Evolutionary conservation across 2,329 filamentous ascomycete species (phyloP), one percentile per base, ranked within the genome.

Genomic region (Alternaria brassicicola): DNA sequence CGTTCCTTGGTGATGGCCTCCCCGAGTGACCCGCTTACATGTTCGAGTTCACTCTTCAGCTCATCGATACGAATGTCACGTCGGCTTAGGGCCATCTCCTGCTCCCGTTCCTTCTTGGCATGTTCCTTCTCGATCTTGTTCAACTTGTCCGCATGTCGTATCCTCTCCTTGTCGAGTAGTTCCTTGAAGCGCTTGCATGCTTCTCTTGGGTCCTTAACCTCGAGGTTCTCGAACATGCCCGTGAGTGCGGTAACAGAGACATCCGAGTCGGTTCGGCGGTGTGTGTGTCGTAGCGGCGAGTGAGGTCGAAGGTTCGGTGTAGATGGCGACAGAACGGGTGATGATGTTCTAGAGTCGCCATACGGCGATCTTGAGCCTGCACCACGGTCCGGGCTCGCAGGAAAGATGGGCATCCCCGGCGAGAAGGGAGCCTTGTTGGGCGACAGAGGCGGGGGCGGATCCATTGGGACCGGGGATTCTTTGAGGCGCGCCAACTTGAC

Each of bases 201-300:
- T 65, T 82, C 79, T 47, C 80, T 77, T 53, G 76, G 75, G 67
- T 83, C 81, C 69, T 80, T 79, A 56, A 83, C 78, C 56, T 88
- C 84, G 33, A 92, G 81, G 56, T 82, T 85, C 79, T 92, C 90
- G 77, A 92, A 91, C 76, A 90, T 89, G 70, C 86, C 87, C 62
- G 91, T 89, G 70, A 83, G 77, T 38, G 79, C 79, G 36, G 74
- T 74, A 15, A 78, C 77, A 26, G 73, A 74, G 19, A 74, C 67
- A 38, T 77, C 74, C 19, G 75, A 78, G 61, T 75, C 74, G 57
- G 72, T 78, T 30, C 77, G 69, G 19, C 69, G 55, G 30, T 61
- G 58, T 10, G 31, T 45, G 41, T 57, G 49, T 55, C 65, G 65
- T 33, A 67, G 45, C 30, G 65, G 65, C 28, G 65, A 67, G 43